Base-by-base conservation (phyloP, 192 early-diverging fungal genomes). In the Spizellomyces sp. region DNA sequence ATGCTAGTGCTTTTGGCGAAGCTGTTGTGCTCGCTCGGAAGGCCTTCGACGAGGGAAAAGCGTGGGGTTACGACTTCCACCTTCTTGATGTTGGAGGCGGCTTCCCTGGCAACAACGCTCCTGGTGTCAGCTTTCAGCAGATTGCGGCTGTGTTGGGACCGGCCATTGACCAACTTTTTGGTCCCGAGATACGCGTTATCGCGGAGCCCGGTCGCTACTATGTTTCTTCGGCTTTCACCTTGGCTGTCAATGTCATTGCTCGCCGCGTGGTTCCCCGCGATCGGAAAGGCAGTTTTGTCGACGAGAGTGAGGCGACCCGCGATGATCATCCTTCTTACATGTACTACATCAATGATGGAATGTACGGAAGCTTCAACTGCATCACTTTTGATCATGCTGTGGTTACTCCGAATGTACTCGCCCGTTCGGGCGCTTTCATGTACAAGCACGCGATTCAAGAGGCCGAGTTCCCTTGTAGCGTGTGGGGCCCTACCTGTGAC, bases 401-500 rank as follows among this genome's bases (percentile, higher is more conserved):
- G 44, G 90, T 92, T 27, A 63, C 78, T 46, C 90, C 96, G 36
- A 75, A 88, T 36, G 87, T 93, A 50, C 85, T 96, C 42, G 69
- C 79, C 56, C 77, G 81, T 41, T 46, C 66, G 48, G 86, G 84
- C 65, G 61, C 60, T 46, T 82, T 82, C 63, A 43, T 79, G 55
- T 82, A 77, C 62, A 46, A 66, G 43, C 44, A 41, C 57, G 27
- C 21, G 44, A 19, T 22, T 5, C 9, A 45, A n/a, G 84, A 84
- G 45, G 59, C 57, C 0, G 80, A 75, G 59, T 90, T 83, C 72
- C 68, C 75, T 1, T 91, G 91, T 83, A 90, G 87, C 64, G 83
- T 96, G 52, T 99, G 95, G 95, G 96, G 96, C 15, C 97, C 95
- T 19, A 99, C 98, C 43, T 99, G 98, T 80, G 98, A 99, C 83